Conservation (phyloP, 768 basidiomycete species). For the Suillus tomentosus region DNA sequence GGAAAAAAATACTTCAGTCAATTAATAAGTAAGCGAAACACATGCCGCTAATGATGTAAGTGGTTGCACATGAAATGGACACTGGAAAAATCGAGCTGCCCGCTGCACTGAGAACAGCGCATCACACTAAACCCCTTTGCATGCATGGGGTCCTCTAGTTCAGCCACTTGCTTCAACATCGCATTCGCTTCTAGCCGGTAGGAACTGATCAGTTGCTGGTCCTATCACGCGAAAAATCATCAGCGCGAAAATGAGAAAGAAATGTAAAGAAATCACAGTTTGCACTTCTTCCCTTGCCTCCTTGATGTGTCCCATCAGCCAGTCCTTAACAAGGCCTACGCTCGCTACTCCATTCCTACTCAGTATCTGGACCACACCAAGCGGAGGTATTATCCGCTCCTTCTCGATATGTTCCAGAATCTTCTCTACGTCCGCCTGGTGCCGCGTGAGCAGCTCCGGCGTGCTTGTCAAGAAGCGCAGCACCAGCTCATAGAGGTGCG, state of each 20-base stretch:
- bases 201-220: slow-evolving; percentile 82
- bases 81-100: slow-evolving; percentile 88
- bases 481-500: slow-evolving; percentile 83
- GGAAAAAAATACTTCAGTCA: slow-evolving; percentile 3
- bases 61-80: slow-evolving; percentile 99
- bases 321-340: slow-evolving; percentile 89
- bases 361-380: slow-evolving; percentile 88
- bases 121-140: slow-evolving; percentile 94
- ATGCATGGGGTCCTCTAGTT: slow-evolving; percentile 73
- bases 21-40: slow-evolving; percentile 14
- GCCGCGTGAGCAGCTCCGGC: slow-evolving; percentile 67
- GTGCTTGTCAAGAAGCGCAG: slow-evolving; percentile 88
- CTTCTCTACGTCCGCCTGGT: slow-evolving; percentile 67
- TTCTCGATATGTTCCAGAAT: slow-evolving; percentile 80
- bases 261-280: slow-evolving; percentile 53
- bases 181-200: slow-evolving; percentile 83
- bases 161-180: slow-evolving; percentile 80
- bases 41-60: slow-evolving; percentile 86
- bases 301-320: slow-evolving; percentile 80
- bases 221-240: slow-evolving; percentile 46
- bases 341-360: slow-evolving; percentile 89
- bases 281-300: slow-evolving; percentile 76
- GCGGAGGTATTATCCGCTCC: slow-evolving; percentile 80
- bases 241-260: not conserved
- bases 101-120: slow-evolving; percentile 86